Evolutionary conservation across 176 grass and related monocot genomes (phyloP), one percentile per base, ranked within the genome.

Genomic region (Elaeis guineensis): DNA sequence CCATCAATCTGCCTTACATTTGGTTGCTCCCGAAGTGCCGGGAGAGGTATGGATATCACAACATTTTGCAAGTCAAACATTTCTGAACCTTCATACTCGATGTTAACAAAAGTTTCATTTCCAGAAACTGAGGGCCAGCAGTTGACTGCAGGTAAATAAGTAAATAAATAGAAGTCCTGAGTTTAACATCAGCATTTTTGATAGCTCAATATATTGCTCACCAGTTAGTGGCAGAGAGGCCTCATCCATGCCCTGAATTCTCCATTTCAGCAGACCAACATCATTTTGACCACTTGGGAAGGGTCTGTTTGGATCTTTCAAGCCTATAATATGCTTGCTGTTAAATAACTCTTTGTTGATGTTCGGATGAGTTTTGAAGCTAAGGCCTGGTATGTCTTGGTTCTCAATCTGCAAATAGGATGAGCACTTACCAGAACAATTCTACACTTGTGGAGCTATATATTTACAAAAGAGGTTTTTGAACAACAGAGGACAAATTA

Each of bases 61-160:
- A 95, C 82, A 69, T 89, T 95, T 19, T 95, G 82, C 66, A 95
- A 83, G 62, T 89, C 90, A 76, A 89, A 95, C 70, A 83, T 72
- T 24, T 83, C 58, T 9, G 85, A 86, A 77, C 85, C 90, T 75
- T 95, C 90, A 22, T 95, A 95, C 62, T 95, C 90, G 59, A 89
- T 83, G 69, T 78, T 86, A 25, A 95, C 90, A 55, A 67, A 64
- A 26, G 81, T 77, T 62, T 84, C 72, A 71, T 84, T 79, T 68
- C 78, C 89, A 74, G 72, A 82, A 16, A 79, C 69, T 6, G 81
- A 69, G 55, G 85, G 90, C 90, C 90, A 95, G 69, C 89, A 95
- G 62, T 83, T 95, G 59, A 95, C 90, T 95, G 67, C 69, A 86
- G 78, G 21, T 48, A 16, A 21, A 32, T 19, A 56, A 19, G 54